Evolutionary conservation across 1,139 yeast genomes (phyloP), one percentile per base, ranked within the genome.

Genomic region (Geotrichum histeridarum): DNA sequence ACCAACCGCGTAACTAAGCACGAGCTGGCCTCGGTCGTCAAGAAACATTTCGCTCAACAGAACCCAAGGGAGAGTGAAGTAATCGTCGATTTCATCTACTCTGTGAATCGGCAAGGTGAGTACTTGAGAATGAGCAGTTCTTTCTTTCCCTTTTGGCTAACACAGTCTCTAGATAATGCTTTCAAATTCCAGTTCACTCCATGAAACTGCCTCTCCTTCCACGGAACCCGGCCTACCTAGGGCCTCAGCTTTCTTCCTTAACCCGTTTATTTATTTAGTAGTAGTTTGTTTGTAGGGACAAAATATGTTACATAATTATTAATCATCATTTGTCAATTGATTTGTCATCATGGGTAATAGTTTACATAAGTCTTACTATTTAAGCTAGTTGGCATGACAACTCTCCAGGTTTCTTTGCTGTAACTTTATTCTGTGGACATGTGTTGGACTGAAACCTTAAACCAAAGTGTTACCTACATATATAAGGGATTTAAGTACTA

Each of bases 1-100:
- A 69, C 69, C 45, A 69, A 70, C 47, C 73, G 82, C 43, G 74
- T 82, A 15, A 64, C 81, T 54, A 83, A 82, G 62, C 69, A 70
- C 12, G 87, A 82, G 61, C 73, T 81, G 47, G 83, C 87, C 0
- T 69, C 68, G 8, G 76, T 75, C 11, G 77, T 81, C 38, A 82
- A 82, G 68, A 79, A 77, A 55, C 94, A 88, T 67, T 86, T 87
- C 60, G 59, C 75, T 61, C 75, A 74, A 42, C 78, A 82, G 53
- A 79, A 80, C n/a, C 80, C 80, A 3, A 79, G 86, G 59, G 96
- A 88, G 64, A 83, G 84, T 60, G 96, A 88, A 63, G 80, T 83
- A 42, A 81, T 88, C 43, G 84, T 93, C 44, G 86, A 84, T 62
- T 88, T 88, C 64, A 74, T 88, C 56, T 88, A 88, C 70, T 81